These are phyloP conservation scores for Nothophoma quercina DNA, from an alignment of 2,329 filamentous ascomycete genomes.

Conservation along the genomic window DNA sequence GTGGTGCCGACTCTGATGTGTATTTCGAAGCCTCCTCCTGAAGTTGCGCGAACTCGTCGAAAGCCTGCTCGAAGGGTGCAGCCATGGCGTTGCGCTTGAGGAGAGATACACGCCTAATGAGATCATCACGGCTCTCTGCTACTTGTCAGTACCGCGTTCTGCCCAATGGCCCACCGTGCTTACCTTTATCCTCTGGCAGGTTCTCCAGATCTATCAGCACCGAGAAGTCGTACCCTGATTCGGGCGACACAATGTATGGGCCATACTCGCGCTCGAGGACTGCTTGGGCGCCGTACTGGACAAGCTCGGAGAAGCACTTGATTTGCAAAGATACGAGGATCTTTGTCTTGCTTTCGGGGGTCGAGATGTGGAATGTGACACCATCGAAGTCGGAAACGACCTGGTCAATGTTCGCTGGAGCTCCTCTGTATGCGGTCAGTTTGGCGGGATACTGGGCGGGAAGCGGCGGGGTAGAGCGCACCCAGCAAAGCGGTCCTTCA, in stretches of 20 bases:
- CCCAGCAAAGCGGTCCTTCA: slow-evolving; percentile 94
- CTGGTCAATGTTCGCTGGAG: slow-evolving; percentile 92
- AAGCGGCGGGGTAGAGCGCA: slow-evolving; percentile 54
- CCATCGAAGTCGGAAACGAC: slow-evolving; percentile 99
- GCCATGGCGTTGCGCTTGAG: slow-evolving; percentile 99
- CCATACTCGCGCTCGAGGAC: slow-evolving; percentile 96
- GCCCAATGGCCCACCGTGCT: not conserved
- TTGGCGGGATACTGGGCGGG: slow-evolving; percentile 41
- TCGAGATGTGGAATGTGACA: slow-evolving; percentile 98
- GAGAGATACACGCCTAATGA: slow-evolving; percentile 86
- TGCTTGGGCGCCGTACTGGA: slow-evolving; percentile 90
- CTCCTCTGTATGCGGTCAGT: slow-evolving; percentile 66
- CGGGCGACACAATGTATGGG: slow-evolving; percentile 83
- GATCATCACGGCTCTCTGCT: slow-evolving; percentile 80
- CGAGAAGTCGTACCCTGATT: slow-evolving; percentile 95
- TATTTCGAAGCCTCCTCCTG: slow-evolving; percentile 90
- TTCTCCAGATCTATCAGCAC: slow-evolving; percentile 87
- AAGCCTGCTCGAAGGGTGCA: slow-evolving; percentile 95
- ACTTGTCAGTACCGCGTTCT: slow-evolving; percentile 26
- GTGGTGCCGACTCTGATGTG: slow-evolving; percentile 90
- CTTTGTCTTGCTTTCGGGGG: slow-evolving; percentile 89
- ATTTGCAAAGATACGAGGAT: slow-evolving; percentile 95
- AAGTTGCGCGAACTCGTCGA: slow-evolving; percentile 87
- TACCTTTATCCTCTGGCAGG: slow-evolving; percentile 80
- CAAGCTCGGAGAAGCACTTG: slow-evolving; percentile 90